Evolutionary conservation across 345 rosid genomes (phyloP).

Genomic region (Pistacia atlantica): DNA sequence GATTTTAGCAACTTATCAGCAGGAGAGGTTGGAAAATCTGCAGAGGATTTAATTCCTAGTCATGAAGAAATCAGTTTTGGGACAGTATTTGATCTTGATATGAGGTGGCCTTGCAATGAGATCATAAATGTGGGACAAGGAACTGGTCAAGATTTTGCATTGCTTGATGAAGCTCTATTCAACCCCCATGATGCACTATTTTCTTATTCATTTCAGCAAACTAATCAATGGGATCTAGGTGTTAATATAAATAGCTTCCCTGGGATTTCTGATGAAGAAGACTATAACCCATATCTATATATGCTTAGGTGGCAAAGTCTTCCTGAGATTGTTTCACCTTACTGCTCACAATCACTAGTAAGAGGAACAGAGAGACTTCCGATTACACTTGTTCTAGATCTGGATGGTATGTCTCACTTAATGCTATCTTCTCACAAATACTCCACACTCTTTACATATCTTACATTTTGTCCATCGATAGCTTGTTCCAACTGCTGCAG

Average conservation of each 20-base stretch:
- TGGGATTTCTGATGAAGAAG: slow-evolving; percentile 15
- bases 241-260: slow-evolving; percentile 9
- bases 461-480: background rate
- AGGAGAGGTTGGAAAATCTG: background rate
- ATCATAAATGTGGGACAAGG: background rate
- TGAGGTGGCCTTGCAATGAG: slow-evolving; percentile 13
- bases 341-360: slow-evolving; percentile 2
- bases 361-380: slow-evolving; percentile 12
- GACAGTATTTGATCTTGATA: slow-evolving; percentile 19
- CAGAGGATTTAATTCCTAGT: slow-evolving; percentile 10
- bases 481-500: background rate
- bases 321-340: slow-evolving; percentile 15
- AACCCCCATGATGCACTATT: slow-evolving; percentile 14
- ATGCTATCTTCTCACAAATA: background rate
- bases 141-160: slow-evolving; percentile 11
- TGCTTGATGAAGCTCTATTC: slow-evolving; percentile 11
- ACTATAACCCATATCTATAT: slow-evolving; percentile 15
- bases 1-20: slow-evolving; percentile 1
- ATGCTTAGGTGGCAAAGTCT: slow-evolving; percentile 20
- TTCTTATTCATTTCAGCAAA: slow-evolving; percentile 16
- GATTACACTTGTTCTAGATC: slow-evolving; percentile 25
- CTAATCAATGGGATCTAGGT: slow-evolving; percentile 3
- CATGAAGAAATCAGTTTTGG: slow-evolving; percentile 21
- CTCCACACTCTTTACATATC: background rate
- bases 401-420: slow-evolving; percentile 19